Evolutionary conservation across 1,284 basidiomycete species (phyloP), one percentile per base, ranked within the genome.

Genomic region (Taiwanofungus camphoratus): DNA sequence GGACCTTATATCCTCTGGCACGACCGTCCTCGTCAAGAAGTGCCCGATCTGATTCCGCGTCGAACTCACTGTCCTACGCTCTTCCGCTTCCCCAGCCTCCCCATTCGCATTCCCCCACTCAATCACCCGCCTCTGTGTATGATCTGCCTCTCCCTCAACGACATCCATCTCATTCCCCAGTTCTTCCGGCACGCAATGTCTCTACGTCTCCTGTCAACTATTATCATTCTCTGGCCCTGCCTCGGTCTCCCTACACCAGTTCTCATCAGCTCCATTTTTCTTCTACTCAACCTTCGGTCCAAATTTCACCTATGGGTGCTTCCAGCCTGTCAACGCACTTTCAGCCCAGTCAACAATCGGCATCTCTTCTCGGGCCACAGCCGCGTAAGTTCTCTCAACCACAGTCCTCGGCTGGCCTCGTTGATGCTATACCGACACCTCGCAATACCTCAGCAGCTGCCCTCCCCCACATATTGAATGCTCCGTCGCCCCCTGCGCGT

Each of bases 401-500:
- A 23, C 34, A 38, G 16, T 20, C 35, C 27, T 41, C 39, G 24
- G 46, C 35, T 21, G 18, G 6, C n/a, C 6, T 40, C 12, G 11
- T 38, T 9, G 33, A 36, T 11, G 16, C 42, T 13, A 19, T 27
- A 30, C 13, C 43, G 13, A 15, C 39, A 23, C 16, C 43, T 22
- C 47, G 43, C 36, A 37, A 23, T 12, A 15, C 51, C 8, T 54
- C 54, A 8, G 51, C 53, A 2, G 42, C 52, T 11, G 50, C 59
- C 3, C 38, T 57, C 18, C 53, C 58, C 18, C 56, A 53, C 30
- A 51, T 58, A 22, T 52, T 60, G 40, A 56, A 57, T 24, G 34
- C 49, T 13, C 46, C 50, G 30, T 51, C 48, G 5, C 43, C 52
- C n/a, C 52, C 52, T 18, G 55, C 61, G 1, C 56, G 60, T 15